Evolutionary conservation across 2,329 filamentous ascomycete genomes (phyloP).

Genomic region (Fusarium brachygibbosum): DNA sequence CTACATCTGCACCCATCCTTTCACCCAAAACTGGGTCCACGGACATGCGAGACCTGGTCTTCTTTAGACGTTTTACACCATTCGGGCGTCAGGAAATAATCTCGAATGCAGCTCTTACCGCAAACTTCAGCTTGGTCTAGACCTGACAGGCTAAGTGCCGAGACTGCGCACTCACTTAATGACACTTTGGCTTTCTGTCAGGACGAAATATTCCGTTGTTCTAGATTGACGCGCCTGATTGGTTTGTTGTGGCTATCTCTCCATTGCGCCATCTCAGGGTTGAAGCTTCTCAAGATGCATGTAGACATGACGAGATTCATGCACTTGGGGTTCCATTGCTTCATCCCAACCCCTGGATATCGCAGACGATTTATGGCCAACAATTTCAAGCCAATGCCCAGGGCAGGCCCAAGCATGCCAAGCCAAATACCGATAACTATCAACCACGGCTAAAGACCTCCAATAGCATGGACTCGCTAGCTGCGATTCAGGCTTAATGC

Average conservation of each 20-base stretch:
- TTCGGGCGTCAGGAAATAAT: constrained; percentile 23
- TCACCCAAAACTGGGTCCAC: constrained; percentile 22
- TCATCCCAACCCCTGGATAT: constrained; percentile 36
- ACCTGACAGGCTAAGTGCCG: constrained; percentile 32
- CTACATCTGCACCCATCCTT: constrained; percentile 39
- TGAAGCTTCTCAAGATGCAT: constrained; percentile 21
- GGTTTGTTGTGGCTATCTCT: constrained; percentile 17
- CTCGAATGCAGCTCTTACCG: constrained; percentile 39
- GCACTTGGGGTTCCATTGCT: constrained; percentile 42
- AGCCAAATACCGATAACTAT: constrained; percentile 21
- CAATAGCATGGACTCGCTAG: constrained; percentile 17
- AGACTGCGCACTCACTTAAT: not conserved
- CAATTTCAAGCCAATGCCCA: constrained; percentile 11
- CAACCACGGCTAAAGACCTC: constrained; percentile 35
- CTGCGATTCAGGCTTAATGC: constrained; percentile 35
- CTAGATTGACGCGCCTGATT: constrained; percentile 12
- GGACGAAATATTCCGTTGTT: constrained; percentile 10
- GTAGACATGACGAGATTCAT: constrained; percentile 47
- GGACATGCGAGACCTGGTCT: constrained; percentile 29
- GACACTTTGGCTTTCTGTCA: not conserved
- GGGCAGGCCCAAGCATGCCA: constrained; percentile 1
- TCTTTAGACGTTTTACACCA: constrained; percentile 24
- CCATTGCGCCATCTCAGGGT: constrained; percentile 25
- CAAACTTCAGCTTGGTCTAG: constrained; percentile 36
- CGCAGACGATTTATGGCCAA: constrained; percentile 23